phyloP scores from a whole-genome alignment of 495 filamentous ascomycete genomes.

The Cercophora sp. region DNA sequence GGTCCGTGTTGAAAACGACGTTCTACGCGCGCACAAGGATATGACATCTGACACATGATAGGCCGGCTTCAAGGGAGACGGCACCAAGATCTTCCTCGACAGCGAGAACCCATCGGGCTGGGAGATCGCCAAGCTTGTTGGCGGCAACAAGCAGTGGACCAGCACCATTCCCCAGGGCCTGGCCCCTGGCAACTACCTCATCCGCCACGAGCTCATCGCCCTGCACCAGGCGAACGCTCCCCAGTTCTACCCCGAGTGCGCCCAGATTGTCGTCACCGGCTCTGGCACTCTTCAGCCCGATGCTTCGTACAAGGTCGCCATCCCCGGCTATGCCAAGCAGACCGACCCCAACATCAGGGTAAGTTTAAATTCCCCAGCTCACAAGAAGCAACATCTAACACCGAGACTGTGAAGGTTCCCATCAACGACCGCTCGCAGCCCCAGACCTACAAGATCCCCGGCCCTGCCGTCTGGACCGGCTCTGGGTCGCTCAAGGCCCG shows the following conservation, averaged over 20 bases:
- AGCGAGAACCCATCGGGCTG: conserved; percentile 26
- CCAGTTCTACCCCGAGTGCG: conserved; percentile 60
- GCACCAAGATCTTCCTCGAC: conserved; percentile 29
- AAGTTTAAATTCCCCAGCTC: conserved; percentile 5
- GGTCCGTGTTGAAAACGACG: too few species aligned
- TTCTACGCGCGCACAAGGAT: too few species aligned
- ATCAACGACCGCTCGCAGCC: conserved; percentile 25
- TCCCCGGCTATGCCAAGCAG: conserved; percentile 50
- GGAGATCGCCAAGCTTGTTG: conserved; percentile 38
- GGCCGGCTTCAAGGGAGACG: conserved; percentile 42
- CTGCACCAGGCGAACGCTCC: conserved; percentile 58
- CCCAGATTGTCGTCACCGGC: conserved; percentile 51
- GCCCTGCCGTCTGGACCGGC: conserved; percentile 27
- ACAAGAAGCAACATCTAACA: background rate
- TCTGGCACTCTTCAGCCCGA: conserved; percentile 43
- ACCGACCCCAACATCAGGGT: conserved; percentile 50
- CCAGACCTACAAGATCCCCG: conserved; percentile 26
- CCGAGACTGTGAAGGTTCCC: conserved; percentile 13
- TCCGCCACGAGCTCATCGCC: conserved; percentile 57
- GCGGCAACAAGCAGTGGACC: conserved; percentile 48
- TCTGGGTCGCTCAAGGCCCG: conserved; percentile 6
- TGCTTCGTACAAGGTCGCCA: conserved; percentile 40
- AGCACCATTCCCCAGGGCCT: conserved; percentile 48
- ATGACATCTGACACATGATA: too few species aligned
- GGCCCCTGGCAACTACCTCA: conserved; percentile 55